These are phyloP conservation scores for Pinus albicaulis DNA, from an alignment of 75 land plant species.

Conservation along the genomic window DNA sequence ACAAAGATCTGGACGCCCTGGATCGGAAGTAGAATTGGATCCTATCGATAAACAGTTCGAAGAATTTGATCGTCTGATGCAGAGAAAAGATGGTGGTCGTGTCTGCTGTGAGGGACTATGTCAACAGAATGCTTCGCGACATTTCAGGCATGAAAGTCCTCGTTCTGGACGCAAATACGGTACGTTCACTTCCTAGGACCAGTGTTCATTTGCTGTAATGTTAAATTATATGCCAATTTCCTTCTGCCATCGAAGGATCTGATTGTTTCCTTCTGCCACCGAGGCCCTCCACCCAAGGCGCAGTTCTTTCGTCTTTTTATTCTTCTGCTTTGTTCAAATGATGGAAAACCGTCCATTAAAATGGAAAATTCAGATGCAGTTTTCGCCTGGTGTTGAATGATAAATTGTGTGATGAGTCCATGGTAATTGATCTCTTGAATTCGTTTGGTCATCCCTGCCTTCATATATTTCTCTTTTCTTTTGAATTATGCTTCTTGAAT, in stretches of 20 bases:
- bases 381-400: no score
- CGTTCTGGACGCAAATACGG: constrained; percentile 93
- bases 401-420: no score
- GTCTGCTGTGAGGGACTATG: constrained; percentile 74
- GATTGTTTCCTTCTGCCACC: neutral
- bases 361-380: no score
- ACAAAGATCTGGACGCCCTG: no score
- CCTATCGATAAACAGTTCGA: neutral
- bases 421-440: no score
- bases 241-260: neutral
- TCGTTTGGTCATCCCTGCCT: no score
- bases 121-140: constrained; percentile 85
- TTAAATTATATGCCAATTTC: neutral
- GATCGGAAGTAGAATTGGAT: neutral
- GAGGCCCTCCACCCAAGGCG: no score
- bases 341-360: no score
- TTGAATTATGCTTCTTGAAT: no score
- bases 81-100: constrained; percentile 80
- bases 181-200: constrained; percentile 11
- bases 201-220: neutral
- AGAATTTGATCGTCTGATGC: neutral
- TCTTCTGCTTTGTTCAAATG: no score
- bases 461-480: no score
- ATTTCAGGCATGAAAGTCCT: constrained; percentile 99
- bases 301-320: no score